These are phyloP conservation scores for Aspergillus pseudoviridinutans DNA, from an alignment of 2,329 filamentous ascomycete genomes.

Conservation along the genomic window DNA sequence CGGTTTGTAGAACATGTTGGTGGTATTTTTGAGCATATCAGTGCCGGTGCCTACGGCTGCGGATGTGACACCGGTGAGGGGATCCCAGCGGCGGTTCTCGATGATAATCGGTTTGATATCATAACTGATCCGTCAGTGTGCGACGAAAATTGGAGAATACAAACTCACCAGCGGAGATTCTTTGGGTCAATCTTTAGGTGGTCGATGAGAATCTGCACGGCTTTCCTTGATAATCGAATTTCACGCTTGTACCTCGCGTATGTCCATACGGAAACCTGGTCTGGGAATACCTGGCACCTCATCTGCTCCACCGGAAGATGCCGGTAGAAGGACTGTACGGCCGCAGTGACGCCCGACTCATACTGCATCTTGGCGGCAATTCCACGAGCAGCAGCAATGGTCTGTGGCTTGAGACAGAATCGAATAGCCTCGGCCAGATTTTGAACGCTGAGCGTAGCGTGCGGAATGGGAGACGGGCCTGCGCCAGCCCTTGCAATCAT, in stretches of 20 bases:
- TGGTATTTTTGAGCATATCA: constrained; percentile 22
- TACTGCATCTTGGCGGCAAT: constrained; percentile 37
- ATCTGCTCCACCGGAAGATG: constrained; percentile 24
- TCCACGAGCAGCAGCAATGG: constrained; percentile 32
- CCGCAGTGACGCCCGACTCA: constrained; percentile 41
- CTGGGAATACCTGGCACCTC: constrained; percentile 22
- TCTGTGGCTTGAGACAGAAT: constrained; percentile 40
- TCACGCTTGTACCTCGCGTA: constrained; percentile 10
- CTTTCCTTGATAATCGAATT: constrained; percentile 21
- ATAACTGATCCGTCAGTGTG: constrained; percentile 14
- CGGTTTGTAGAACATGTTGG: constrained; percentile 25
- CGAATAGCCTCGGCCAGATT: constrained; percentile 46
- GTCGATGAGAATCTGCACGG: constrained; percentile 22
- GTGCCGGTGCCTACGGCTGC: constrained; percentile 22
- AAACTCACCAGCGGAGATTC: constrained; percentile 19
- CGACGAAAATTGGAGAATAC: not conserved
- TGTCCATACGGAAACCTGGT: constrained; percentile 27
- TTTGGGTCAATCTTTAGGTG: constrained; percentile 17
- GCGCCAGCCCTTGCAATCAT: constrained; percentile 50
- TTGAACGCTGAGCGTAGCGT: constrained; percentile 42
- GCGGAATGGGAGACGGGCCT: constrained; percentile 47
- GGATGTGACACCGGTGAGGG: constrained; percentile 25
- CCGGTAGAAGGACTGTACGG: constrained; percentile 45
- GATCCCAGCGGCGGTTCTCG: constrained; percentile 34
- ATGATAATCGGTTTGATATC: constrained; percentile 28